A percentile compares a stretch with the other conserved stretches of the same genome.
These are phyloP conservation scores for Chytriomyces sp. DNA, from an alignment of 192 early-diverging fungal genomes.

Conservation along the genomic window DNA sequence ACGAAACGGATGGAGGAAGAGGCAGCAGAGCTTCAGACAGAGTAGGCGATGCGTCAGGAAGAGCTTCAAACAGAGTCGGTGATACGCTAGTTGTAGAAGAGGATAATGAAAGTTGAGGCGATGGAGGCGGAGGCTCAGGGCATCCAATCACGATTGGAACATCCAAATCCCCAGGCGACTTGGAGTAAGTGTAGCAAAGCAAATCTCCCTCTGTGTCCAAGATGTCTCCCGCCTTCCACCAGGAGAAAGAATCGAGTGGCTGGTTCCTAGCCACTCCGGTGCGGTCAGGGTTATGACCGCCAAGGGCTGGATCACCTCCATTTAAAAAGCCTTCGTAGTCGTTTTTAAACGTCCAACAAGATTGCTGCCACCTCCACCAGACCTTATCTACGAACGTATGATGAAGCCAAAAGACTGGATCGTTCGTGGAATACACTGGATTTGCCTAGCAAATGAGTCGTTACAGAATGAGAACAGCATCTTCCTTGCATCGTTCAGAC, in stretches of 20 bases:
- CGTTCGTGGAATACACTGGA: no score
- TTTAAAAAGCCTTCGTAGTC: slow-evolving; percentile 17
- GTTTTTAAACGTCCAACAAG: not conserved
- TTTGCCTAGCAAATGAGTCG: no score
- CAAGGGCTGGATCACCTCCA: no score
- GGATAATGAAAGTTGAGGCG: not conserved
- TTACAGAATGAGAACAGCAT: no score
- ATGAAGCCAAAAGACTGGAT: no score
- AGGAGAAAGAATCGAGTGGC: slow-evolving; percentile 3
- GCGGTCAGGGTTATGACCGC: no score
- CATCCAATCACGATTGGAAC: not conserved
- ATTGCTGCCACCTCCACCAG: slow-evolving; percentile 30
- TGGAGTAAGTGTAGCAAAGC: not conserved
- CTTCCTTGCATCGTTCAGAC: no score
- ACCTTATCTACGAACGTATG: slow-evolving; percentile 35
- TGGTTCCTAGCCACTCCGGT: no score
- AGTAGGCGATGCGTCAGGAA: not conserved
- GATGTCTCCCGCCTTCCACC: not conserved
- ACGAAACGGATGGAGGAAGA: not conserved
- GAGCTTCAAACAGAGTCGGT: not conserved
- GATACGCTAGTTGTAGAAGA: no score
- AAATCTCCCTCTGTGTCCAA: not conserved
- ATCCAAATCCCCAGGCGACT: not conserved
- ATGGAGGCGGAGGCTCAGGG: not conserved
- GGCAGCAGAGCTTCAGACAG: not conserved